These are phyloP conservation scores for Rubroshorea leprosula DNA, from an alignment of 345 rosid species.

Conservation along the genomic window DNA sequence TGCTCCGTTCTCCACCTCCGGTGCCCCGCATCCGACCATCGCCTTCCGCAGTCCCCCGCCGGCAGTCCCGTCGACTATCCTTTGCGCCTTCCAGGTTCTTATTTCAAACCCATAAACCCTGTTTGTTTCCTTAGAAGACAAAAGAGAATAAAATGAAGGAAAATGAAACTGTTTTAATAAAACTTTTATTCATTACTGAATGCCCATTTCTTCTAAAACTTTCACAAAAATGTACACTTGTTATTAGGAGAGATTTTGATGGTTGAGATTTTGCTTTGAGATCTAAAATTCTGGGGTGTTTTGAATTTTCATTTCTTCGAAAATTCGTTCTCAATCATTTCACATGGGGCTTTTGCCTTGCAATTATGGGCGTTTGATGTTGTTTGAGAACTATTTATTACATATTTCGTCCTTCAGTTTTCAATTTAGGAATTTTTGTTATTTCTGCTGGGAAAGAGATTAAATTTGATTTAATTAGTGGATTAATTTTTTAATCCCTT, in stretches of 20 bases:
- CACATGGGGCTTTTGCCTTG: background rate
- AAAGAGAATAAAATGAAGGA: background rate
- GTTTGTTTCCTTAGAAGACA: background rate
- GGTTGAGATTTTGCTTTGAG: background rate
- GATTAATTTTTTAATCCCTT: background rate
- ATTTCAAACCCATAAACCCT: background rate
- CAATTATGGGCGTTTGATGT: too few species aligned
- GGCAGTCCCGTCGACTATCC: conserved; percentile 53
- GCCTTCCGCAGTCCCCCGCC: conserved; percentile 46
- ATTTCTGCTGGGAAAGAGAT: background rate
- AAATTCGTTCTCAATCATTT: too few species aligned
- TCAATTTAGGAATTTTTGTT: background rate
- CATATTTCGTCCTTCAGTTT: background rate
- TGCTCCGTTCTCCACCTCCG: conserved; percentile 47
- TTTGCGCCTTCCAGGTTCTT: conserved; percentile 56
- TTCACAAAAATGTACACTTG: too few species aligned
- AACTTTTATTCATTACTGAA: background rate
- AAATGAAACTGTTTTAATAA: background rate
- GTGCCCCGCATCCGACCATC: conserved; percentile 69
- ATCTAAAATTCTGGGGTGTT: background rate
- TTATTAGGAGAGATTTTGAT: background rate
- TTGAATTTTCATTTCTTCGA: background rate
- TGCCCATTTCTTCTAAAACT: background rate
- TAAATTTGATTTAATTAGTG: too few species aligned
- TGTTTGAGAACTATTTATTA: background rate